A percentile compares a stretch with the other conserved stretches of the same genome.
Conservation (phyloP, 2,329 filamentous ascomycete species). For the Aspergillus hortae region DNA sequence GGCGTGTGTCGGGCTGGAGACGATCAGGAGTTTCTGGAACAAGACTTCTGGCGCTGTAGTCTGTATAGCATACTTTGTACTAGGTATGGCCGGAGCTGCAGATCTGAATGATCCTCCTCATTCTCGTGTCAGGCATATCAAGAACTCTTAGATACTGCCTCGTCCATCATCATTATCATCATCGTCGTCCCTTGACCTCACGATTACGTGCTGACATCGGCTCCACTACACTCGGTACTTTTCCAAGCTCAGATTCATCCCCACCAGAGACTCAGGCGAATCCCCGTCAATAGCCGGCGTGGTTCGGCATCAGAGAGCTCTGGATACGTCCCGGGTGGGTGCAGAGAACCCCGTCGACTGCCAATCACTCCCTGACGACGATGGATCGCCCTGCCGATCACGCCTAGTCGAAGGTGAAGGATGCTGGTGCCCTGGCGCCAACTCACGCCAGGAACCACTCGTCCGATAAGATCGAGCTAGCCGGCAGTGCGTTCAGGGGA, state of each 20-base stretch:
- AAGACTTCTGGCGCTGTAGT: too few species aligned
- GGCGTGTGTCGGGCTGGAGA: neutral
- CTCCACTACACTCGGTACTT: too few species aligned
- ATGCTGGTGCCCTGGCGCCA: neutral
- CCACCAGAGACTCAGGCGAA: neutral
- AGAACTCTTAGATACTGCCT: too few species aligned
- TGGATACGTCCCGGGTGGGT: neutral
- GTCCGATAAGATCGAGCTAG: neutral
- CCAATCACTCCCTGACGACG: neutral
- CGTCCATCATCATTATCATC: too few species aligned
- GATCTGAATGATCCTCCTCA: too few species aligned
- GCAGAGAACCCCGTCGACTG: neutral
- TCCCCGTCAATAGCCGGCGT: neutral
- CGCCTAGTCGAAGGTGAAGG: neutral
- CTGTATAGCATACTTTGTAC: too few species aligned
- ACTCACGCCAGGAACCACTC: neutral
- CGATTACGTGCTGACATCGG: too few species aligned
- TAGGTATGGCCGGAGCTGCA: too few species aligned
- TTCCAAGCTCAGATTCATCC: neutral
- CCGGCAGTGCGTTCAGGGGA: neutral
- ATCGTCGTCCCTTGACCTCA: too few species aligned
- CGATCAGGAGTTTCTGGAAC: neutral
- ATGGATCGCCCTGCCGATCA: neutral
- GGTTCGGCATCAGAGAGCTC: neutral
- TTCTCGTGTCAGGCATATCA: too few species aligned